Evolutionary conservation across 768 basidiomycete genomes (phyloP).

Genomic region (Zangia roseola): DNA sequence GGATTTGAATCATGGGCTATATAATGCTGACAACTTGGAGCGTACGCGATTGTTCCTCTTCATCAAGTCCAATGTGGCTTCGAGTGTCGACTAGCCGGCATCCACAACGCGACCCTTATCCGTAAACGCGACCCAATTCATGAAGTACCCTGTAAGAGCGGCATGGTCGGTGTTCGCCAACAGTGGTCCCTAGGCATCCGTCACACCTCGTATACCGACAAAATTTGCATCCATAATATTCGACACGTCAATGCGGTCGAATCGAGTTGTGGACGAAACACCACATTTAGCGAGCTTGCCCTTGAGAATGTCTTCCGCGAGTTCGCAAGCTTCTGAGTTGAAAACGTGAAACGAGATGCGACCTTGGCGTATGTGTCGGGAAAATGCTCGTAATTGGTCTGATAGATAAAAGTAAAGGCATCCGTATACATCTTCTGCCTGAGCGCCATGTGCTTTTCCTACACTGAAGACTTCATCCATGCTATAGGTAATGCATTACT

Average conservation of each 20-base stretch:
- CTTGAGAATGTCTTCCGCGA: slow-evolving; percentile 37
- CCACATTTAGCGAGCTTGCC: slow-evolving; percentile 14
- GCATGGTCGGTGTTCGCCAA: slow-evolving; percentile 32
- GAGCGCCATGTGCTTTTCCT: slow-evolving; percentile 40
- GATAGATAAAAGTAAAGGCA: slow-evolving; percentile 49
- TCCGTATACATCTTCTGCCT: slow-evolving; percentile 45
- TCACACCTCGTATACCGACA: slow-evolving; percentile 35
- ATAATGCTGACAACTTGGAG: neutral
- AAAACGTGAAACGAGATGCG: slow-evolving; percentile 35
- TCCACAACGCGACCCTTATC: slow-evolving; percentile 3
- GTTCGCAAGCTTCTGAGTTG: slow-evolving; percentile 38
- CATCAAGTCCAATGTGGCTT: slow-evolving; percentile 11
- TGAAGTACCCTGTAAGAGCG: slow-evolving; percentile 42
- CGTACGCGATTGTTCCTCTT: slow-evolving; percentile 15
- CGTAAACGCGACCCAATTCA: slow-evolving; percentile 42
- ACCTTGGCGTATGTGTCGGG: slow-evolving; percentile 33
- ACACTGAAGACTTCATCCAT: slow-evolving; percentile 38
- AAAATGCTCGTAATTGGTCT: slow-evolving; percentile 39
- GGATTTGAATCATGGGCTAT: neutral
- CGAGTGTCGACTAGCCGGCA: neutral
- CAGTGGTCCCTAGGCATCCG: slow-evolving; percentile 38
- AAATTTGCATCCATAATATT: slow-evolving; percentile 47
- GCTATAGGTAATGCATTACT: slow-evolving; percentile 24
- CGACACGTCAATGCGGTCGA: slow-evolving; percentile 50
- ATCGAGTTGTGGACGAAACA: slow-evolving; percentile 27